Evolutionary conservation across 2,329 filamentous ascomycete species (phyloP).

Genomic region (Pseudogymnoascus verrucosus): DNA sequence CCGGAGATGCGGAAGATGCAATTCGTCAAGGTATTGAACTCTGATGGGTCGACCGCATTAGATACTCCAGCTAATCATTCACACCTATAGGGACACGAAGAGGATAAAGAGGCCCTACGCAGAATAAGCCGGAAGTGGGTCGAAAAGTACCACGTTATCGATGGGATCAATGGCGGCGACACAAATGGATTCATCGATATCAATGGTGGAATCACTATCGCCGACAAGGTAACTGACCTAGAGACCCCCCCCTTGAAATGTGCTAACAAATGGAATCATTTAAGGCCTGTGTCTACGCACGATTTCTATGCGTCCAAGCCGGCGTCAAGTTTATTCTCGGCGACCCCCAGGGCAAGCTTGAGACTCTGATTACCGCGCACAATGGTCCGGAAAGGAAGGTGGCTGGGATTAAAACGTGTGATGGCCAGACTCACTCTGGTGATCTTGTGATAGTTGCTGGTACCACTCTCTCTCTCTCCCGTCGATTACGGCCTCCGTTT

Average conservation of each 20-base stretch:
- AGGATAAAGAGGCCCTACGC: neutral
- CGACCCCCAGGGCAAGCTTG: constrained; percentile 18
- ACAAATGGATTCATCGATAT: constrained; percentile 24
- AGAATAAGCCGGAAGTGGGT: constrained; percentile 19
- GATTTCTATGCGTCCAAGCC: neutral
- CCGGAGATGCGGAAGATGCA: constrained; percentile 17
- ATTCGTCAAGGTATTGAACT: constrained; percentile 20
- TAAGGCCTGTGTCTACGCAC: constrained; percentile 16
- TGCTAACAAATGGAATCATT: neutral
- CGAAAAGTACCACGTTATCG: constrained; percentile 20
- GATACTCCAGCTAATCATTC: neutral
- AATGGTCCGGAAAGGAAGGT: constrained; percentile 15
- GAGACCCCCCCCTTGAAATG: neutral
- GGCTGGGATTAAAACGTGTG: constrained; percentile 24
- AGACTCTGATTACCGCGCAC: constrained; percentile 7
- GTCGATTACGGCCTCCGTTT: neutral
- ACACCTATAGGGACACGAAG: neutral
- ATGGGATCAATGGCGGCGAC: constrained; percentile 19
- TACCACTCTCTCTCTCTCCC: neutral
- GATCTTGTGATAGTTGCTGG: constrained; percentile 24
- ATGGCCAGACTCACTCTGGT: constrained; percentile 19
- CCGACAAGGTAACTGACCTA: constrained; percentile 20
- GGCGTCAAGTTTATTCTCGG: constrained; percentile 26
- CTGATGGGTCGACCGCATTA: constrained; percentile 13
- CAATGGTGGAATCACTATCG: constrained; percentile 22